Base-by-base conservation (phyloP, 1,284 basidiomycete species). In the Sanghuangporus sanghuang region DNA sequence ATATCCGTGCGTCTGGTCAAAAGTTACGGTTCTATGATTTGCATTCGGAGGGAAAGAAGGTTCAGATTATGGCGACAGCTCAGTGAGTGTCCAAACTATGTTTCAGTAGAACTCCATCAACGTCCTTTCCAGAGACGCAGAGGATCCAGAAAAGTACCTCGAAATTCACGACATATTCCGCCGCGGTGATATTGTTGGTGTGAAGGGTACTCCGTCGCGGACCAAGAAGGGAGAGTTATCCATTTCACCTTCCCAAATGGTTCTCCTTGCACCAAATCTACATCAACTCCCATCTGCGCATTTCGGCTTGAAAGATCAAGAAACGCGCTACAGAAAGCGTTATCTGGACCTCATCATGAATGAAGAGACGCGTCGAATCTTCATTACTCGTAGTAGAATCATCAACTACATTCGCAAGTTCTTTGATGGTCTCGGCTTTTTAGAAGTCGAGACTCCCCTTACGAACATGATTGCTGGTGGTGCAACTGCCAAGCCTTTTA, bases 371-470 rank as follows among this genome's bases (percentile, higher is more conserved):
- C 90, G 97, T 69, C 87, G 90, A 68, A 88, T 96, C 68, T 99
- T 99, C 77, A 81, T 97, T 77, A 93, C 93, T 60, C 90, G 96
- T 66, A 87, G 86, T 75, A 86, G 84, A 73, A 89, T 96, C 71
- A 83, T 97, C 78, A 95, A 93, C 80, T 95, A 96, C 76, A 81
- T 98, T 70, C 88, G 96, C 64, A 90, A 89, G 69, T 99, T 88
- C 85, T 79, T 99, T 66, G 96, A 98, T 75, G 80, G 83, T 71
- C 86, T 93, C 52, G 96, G 96, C 49, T 99, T 99, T 84, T 86
- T 99, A 76, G 97, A 99, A 79, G 96, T 99, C 66, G 96, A 99
- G 78, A 99, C 96, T 6, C 96, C 97, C 8, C 98, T 99, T 85
- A 99, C 95, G 80, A 96, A 92, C 75, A 88, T 98, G 83, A 88